Evolutionary conservation across 805 yeast species (phyloP).

Genomic region (Candida khao-thaluensis): DNA sequence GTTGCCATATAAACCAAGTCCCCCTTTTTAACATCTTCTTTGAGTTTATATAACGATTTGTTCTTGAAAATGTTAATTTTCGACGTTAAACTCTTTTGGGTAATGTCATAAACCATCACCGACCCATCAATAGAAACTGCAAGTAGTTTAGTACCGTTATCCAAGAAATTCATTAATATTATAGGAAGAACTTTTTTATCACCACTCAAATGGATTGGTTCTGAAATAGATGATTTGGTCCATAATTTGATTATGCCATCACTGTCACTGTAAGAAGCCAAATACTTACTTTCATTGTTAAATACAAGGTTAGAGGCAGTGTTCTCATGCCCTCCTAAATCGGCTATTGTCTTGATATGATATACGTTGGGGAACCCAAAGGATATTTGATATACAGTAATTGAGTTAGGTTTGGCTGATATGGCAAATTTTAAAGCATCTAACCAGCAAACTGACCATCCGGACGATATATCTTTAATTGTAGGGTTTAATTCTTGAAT

Average conservation of each 20-base stretch:
- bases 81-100: neutral
- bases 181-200: constrained; percentile 49
- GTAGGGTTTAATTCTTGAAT: constrained; percentile 24
- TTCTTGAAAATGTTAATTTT: constrained; percentile 20
- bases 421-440: constrained; percentile 65
- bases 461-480: constrained; percentile 3
- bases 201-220: constrained; percentile 17
- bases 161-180: constrained; percentile 56
- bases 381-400: constrained; percentile 51
- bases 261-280: constrained; percentile 71
- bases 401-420: constrained; percentile 57
- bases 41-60: constrained; percentile 21
- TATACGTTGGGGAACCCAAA: neutral
- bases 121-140: constrained; percentile 72
- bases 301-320: constrained; percentile 57
- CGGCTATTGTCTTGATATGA: constrained; percentile 26
- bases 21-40: constrained; percentile 4
- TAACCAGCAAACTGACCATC: constrained; percentile 69
- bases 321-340: constrained; percentile 59
- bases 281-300: constrained; percentile 48
- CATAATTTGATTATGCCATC: constrained; percentile 74
- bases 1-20: constrained; percentile 54
- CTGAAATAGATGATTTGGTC: constrained; percentile 62
- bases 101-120: constrained; percentile 64
- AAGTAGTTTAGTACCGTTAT: constrained; percentile 17